Evolutionary conservation across 345 rosid genomes (phyloP), one percentile per base, ranked within the genome.

Genomic region (Brassica rapa): DNA sequence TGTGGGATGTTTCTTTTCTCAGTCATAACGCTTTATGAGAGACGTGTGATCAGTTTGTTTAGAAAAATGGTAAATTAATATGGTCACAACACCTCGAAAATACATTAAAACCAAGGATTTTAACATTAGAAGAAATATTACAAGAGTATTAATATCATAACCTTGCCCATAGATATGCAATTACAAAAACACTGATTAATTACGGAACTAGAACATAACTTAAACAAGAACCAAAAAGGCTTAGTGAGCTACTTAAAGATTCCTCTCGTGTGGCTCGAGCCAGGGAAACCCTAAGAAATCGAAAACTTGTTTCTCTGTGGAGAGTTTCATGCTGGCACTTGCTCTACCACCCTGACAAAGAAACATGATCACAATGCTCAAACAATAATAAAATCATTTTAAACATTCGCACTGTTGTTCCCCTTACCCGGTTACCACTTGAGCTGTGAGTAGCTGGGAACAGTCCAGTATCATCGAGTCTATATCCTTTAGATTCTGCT

Each of bases 401-500:
- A n/a, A 46, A 14, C 55, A 46, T 14, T 55, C 60, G 19, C 60
- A 16, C 41, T 41, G 9, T 46, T n/a, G 9, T 46, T 16, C 60
- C 30, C 32, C 81, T 78, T 86, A 94, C 98, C 87, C 86, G 84
- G 83, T 88, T 92, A 60, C 93, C 86, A 4, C 88, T 85, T 16
- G 97, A 90, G 67, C 93, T 87, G 8, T 75, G 92, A 68, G 92
- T 93, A 29, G 94, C 93, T n/a, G 91, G 96, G 82, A 89, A 95
- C 11, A 95, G 77, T 43, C 98, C 99, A 25, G 96, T 93, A 73
- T 95, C 99, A 67, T 95, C 98, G 25, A 93, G 97, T 61, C 86
- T 81, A 82, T 63, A 93, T 64, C 99, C 97, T 84, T 91, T 95
- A 21, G 98, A 89, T 53, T 93, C 94, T 19, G 98, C 96, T 41